Evolutionary conservation across 352 stramenopile species (phyloP), one percentile per base, ranked within the genome.

Genomic region (Globisporangium ultimum): DNA sequence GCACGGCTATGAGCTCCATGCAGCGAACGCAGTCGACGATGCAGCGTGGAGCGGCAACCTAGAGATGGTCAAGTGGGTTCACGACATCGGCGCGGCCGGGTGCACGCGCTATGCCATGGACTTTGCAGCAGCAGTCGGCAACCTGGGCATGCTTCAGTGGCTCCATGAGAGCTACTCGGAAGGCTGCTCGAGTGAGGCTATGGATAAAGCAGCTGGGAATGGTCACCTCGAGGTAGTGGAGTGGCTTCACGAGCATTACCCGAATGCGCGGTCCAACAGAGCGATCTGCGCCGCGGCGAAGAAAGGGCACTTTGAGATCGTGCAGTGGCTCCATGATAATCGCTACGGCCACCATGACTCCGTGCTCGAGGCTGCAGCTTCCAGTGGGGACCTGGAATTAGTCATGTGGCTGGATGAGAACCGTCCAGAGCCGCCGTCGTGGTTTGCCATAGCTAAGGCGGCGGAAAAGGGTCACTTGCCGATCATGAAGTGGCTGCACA

Each of bases 301-400:
- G n/a, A 38, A 21, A 24, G 48, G 48, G 4, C 28, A 54, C 17
- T 14, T 54, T 3, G 24, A 42, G 24, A n/a, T 54, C 15, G 28
- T 54, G 5, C 48, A 54, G 32, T 54, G 48, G 48, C 48, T 43
- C 15, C 48, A 54, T 36, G 28, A 9, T 24, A 54, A 41, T 32
- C 48, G 48, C 11, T 24, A 54, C 14, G 48, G 48, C 15, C 41
- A 32, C n/a, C 38, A 15, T 7, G 17, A 54, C 8, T 24, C 48
- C 20, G 48, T 32, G 17, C 15, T 54, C 17, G 48, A 54, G 9
- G 17, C 24, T 6, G 48, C 24, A 22, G 48, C 48, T 12, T 42
- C 11, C 22, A 54, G 24, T 6, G 48, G 24, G 15, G 10, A 54
- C 24, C 41, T 43, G 17, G 17, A 42, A 1, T 12, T 42, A 0